These are phyloP conservation scores for Discostella stelligeroides DNA, from an alignment of 108 stramenopile genomes.

Conservation along the genomic window DNA sequence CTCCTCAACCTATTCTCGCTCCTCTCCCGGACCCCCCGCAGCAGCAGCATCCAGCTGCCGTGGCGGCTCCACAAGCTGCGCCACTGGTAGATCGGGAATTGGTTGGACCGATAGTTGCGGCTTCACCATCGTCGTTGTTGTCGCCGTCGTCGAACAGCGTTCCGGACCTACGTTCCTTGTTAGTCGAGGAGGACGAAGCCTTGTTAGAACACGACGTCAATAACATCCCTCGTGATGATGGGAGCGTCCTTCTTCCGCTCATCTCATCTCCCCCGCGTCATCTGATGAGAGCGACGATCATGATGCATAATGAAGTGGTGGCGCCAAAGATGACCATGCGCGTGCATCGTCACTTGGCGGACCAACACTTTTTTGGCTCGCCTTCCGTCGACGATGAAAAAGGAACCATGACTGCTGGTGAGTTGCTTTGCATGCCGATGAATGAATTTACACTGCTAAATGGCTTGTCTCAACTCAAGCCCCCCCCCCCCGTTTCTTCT, in stretches of 20 bases:
- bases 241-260: too few relatives aligned
- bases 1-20: not conserved
- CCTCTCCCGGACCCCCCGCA: not conserved
- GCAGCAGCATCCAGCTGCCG: not conserved
- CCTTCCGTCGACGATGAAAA: conserved; percentile 55
- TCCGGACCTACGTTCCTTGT: too few relatives aligned
- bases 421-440: conserved; percentile 21
- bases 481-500: too few relatives aligned
- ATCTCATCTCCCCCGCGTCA: too few relatives aligned
- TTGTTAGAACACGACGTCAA: too few relatives aligned
- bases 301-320: not conserved
- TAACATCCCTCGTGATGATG: too few relatives aligned
- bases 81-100: too few relatives aligned
- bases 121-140: too few relatives aligned
- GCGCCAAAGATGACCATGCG: conserved; percentile 55
- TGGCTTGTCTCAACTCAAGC: not conserved
- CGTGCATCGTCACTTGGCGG: conserved; percentile 77
- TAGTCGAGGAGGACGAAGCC: too few relatives aligned
- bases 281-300: not conserved
- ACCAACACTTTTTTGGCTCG: conserved; percentile 68
- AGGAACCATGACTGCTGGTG: conserved; percentile 55
- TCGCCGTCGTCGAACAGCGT: too few relatives aligned
- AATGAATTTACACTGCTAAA: not conserved
- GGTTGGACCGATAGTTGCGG: too few relatives aligned
- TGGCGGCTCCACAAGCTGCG: too few relatives aligned